Base-by-base conservation (phyloP, 257 asterid genomes). In the Fraxinus americana region DNA sequence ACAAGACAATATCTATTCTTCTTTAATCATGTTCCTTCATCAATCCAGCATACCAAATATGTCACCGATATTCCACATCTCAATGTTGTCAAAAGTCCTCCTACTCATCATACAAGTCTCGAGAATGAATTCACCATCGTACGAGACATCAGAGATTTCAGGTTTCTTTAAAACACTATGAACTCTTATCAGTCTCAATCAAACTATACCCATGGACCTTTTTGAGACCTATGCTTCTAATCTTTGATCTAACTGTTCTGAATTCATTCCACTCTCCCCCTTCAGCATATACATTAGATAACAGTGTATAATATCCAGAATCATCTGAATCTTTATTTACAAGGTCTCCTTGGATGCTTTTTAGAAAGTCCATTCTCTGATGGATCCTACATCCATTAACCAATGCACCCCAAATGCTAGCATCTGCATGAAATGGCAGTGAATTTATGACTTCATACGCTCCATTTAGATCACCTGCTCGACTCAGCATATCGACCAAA, bases 351-450 rank as follows among this genome's bases (percentile, higher is more conserved):
- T 78, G 83, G 74, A 92, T 71, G 77, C 84, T 86, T 57, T 83
- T 81, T 67, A 94, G 71, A 45, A 95, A 80, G 82, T 95, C 99
- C 88, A 91, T 81, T 74, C 98, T 86, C 36, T 82, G 85, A 84
- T 94, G 95, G 70, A 94, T 91, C 82, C 96, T 84, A 75, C 98
- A 94, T 63, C 99, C 99, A 80, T 90, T 92, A 59, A 94, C 86
- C 29, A 94, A 75, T 36, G 99, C 85, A 73, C 94, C 87, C 98
- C 97, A 92, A 74, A 90, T 63, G 75, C 97, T 88, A 78, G 93
- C 88, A 79, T 88, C 88, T 73, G 87, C 91, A 34, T 81, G 82
- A 30, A 83, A 79, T 19, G 94, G 89, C 97, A 92, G 90, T 3
- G 92, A 84, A 12, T 72, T 79, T 77, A 94, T 88, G 48, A 86